These are phyloP conservation scores for Curvularia sp. DNA, from an alignment of 2,329 filamentous ascomycete genomes.

Conservation along the genomic window DNA sequence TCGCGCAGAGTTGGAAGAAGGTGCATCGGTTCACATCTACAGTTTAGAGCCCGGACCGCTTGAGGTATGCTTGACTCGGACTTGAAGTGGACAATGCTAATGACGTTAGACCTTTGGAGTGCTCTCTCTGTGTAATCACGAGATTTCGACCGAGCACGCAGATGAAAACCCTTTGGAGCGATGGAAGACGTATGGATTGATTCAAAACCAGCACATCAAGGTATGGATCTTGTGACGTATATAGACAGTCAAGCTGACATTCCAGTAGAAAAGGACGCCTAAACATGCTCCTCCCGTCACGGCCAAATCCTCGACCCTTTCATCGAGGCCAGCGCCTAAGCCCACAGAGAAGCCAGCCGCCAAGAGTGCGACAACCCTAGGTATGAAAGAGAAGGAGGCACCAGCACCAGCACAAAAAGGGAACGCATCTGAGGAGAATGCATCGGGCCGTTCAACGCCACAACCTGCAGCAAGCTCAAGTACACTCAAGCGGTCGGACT, in stretches of 20 bases:
- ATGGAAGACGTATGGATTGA: conserved; percentile 72
- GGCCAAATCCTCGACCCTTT: conserved; percentile 26
- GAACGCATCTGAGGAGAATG: conserved; percentile 44
- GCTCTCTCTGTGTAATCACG: conserved; percentile 72
- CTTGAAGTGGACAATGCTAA: background rate
- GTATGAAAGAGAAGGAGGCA: conserved; percentile 30
- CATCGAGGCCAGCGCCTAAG: conserved; percentile 20
- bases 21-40: conserved; percentile 85
- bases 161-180: conserved; percentile 66
- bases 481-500: conserved; percentile 43
- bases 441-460: conserved; percentile 45
- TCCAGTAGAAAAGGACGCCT: conserved; percentile 54
- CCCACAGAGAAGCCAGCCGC: conserved; percentile 21
- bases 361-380: conserved; percentile 27
- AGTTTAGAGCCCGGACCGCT: conserved; percentile 76
- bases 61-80: conserved; percentile 57
- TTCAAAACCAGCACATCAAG: conserved; percentile 74
- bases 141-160: conserved; percentile 63
- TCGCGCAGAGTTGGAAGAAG: conserved; percentile 72
- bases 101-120: conserved; percentile 69
- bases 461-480: conserved; percentile 31
- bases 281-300: conserved; percentile 45
- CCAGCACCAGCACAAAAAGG: conserved; percentile 27
- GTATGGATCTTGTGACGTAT: conserved; percentile 37
- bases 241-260: conserved; percentile 22